Conservation (phyloP, 73 alveolate genomes). For the Durusdinium trenchii region DNA sequence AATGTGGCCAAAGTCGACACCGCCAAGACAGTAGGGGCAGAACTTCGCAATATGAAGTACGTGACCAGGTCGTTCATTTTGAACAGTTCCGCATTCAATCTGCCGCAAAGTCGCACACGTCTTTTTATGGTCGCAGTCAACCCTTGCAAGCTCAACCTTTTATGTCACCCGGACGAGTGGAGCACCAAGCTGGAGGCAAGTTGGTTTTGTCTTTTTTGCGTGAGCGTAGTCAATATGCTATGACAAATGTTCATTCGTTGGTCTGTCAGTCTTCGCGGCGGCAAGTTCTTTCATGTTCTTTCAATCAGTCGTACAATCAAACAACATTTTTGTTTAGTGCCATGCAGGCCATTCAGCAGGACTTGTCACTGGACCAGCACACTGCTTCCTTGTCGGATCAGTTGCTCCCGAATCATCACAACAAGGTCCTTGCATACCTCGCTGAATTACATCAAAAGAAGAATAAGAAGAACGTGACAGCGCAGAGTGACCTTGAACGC, state of each 20-base stretch:
- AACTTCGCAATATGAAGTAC: not conserved
- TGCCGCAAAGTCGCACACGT: not conserved
- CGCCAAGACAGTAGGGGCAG: not conserved
- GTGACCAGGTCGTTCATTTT: not conserved
- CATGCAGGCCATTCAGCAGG: too few relatives aligned
- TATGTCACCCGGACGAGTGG: not conserved
- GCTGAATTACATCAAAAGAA: not conserved
- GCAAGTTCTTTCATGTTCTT: too few relatives aligned
- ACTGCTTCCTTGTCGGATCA: not conserved
- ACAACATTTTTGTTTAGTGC: too few relatives aligned
- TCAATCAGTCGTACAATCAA: too few relatives aligned
- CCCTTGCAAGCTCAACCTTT: not conserved
- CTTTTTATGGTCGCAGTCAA: not conserved
- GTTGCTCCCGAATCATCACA: not conserved
- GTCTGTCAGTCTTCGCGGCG: too few relatives aligned
- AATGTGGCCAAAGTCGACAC: not conserved
- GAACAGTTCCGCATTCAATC: not conserved
- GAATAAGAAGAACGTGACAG: not conserved
- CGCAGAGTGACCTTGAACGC: not conserved
- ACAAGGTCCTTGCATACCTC: not conserved
- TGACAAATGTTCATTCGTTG: too few relatives aligned
- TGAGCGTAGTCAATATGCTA: too few relatives aligned
- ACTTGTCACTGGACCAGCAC: too few relatives aligned
- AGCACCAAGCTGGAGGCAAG: not conserved
- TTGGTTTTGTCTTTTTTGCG: not conserved